Evolutionary conservation across 345 rosid genomes (phyloP).

Genomic region (Erucastrum elatum): DNA sequence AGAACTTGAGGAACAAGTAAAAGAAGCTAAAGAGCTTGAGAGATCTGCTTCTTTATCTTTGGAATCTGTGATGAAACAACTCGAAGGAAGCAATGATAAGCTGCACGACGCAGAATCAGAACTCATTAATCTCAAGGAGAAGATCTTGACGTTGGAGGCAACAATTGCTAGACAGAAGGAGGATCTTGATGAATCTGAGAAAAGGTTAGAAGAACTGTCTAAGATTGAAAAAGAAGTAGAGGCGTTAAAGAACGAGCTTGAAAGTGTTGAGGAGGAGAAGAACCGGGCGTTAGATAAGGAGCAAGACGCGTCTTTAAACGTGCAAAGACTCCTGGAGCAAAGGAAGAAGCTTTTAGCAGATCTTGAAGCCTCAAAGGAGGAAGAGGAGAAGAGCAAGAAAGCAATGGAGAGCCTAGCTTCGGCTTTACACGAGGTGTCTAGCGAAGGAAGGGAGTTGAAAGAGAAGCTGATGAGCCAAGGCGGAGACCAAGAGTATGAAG

Average conservation of each 20-base stretch:
- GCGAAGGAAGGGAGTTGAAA: conserved; percentile 87
- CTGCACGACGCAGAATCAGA: conserved; percentile 71
- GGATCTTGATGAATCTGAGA: conserved; percentile 70
- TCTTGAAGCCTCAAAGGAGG: conserved; percentile 66
- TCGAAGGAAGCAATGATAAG: conserved; percentile 68
- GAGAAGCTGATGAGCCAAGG: conserved; percentile 71
- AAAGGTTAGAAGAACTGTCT: conserved; percentile 43
- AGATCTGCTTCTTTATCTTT: conserved; percentile 82
- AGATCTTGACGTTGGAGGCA: conserved; percentile 72
- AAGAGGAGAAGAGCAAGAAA: conserved; percentile 95
- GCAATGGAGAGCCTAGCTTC: conserved; percentile 98
- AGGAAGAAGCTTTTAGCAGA: conserved; percentile 69
- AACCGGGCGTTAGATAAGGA: conserved; percentile 67
- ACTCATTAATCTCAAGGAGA: conserved; percentile 62
- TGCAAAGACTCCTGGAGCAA: conserved; percentile 71
- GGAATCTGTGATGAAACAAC: conserved; percentile 81
- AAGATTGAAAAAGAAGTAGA: conserved; percentile 49
- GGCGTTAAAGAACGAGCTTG: conserved; percentile 59
- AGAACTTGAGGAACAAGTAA: conserved; percentile 59
- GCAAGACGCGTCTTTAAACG: conserved; percentile 72
- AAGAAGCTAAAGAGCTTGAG: conserved; percentile 72
- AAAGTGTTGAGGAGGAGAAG: conserved; percentile 68
- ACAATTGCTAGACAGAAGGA: conserved; percentile 61
- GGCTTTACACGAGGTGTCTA: conserved; percentile 89
- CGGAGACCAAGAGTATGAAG: conserved; percentile 76